Evolutionary conservation across 106 monocot genomes (phyloP), one percentile per base, ranked within the genome.

Genomic region (Triglochin maritima): DNA sequence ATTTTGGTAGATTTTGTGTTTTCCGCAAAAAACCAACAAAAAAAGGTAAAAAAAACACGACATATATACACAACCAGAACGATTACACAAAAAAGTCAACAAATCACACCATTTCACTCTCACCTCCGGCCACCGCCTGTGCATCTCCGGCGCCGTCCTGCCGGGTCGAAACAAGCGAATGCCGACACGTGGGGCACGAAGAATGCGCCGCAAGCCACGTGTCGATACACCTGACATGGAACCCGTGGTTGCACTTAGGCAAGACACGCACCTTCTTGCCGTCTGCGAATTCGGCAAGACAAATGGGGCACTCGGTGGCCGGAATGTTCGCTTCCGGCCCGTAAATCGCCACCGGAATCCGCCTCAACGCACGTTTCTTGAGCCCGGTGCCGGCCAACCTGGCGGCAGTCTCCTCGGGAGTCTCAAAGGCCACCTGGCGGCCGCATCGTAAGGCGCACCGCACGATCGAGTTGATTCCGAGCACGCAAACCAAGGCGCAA

Each of bases 211-310:
- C 17, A 17, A 76, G 69, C 76, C 76, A 76, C 62, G 17, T 59
- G 49, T 76, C 69, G 51, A 76, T 59, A 62, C 76, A 76, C 44
- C 7, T 43, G 12, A 57, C 69, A n/a, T 76, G 76, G 55, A 76
- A 76, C 29, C 69, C 62, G 51, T 76, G 76, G 61, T 69, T 69
- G 62, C 76, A 76, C 54, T 2, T 6, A 15, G 76, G 76, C 63
- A 76, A 44, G 11, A 76, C 76, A 61, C 63, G 52, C 12, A 76
- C 61, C 44, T 14, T 46, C 44, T 76, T 62, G 8, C 76, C 76
- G 5, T 44, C 16, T 2, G 7, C 69, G 61, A 76, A 76, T 29
- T 69, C 69, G 3, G 60, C 10, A 17, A 76, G 17, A 54, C 76
- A 76, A 13, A 76, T 76, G 5, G 56, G 44, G 51, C 76, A 76